phyloP scores from a whole-genome alignment of 1,139 yeast species.

The Saccharomyces hybrid region DNA sequence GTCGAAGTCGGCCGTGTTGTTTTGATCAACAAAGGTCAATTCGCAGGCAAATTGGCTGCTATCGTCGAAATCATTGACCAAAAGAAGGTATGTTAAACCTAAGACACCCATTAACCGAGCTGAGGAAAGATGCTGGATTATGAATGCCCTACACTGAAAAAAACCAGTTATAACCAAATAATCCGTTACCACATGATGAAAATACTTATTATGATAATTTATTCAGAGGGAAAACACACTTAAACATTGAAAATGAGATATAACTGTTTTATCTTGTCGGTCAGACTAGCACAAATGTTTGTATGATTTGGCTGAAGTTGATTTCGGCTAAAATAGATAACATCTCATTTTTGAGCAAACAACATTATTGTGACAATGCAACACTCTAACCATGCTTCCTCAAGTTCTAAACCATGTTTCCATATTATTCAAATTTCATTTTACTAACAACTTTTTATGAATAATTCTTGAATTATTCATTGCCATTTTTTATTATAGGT shows the following conservation, averaged over 20 bases:
- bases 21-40: constrained; percentile 67
- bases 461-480: not conserved
- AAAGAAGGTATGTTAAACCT: constrained; percentile 57
- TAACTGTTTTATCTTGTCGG: not conserved
- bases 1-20: constrained; percentile 99
- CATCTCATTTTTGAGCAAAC: not conserved
- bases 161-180: not conserved
- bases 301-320: not conserved
- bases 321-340: not conserved
- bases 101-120: not conserved
- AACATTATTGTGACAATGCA: not conserved
- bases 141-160: not conserved
- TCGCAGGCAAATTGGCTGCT: constrained; percentile 78
- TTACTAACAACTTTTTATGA: not conserved
- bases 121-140: not conserved
- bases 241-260: not conserved
- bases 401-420: not conserved
- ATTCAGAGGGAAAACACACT: not conserved
- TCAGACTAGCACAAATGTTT: not conserved
- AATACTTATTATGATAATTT: not conserved
- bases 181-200: not conserved
- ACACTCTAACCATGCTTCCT: not conserved
- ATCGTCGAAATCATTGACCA: constrained; percentile 98
- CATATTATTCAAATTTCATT: not conserved
- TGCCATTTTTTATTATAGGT: constrained; percentile 39